Conservation (phyloP, 768 basidiomycete species). For the Panellus pusillus region DNA sequence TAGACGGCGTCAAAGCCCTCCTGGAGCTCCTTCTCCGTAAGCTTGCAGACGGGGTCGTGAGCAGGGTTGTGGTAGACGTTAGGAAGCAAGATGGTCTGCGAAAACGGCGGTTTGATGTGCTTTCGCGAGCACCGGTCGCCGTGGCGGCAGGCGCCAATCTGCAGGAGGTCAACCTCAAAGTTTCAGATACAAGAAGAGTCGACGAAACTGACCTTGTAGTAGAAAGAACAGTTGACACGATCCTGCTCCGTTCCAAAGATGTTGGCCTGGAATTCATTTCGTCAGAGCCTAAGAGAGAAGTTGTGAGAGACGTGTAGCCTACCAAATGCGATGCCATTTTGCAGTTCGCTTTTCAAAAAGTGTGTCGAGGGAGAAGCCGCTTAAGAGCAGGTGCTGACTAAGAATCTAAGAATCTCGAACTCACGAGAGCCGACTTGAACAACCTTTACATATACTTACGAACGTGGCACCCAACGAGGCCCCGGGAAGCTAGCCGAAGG, state of each 20-base stretch:
- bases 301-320: conserved; percentile 23
- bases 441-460: too few relatives aligned
- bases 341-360: conserved; percentile 4
- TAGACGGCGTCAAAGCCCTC: conserved; percentile 94
- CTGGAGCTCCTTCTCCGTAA: conserved; percentile 84
- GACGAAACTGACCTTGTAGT: conserved; percentile 66
- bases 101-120: conserved; percentile 97
- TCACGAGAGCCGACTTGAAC: not conserved
- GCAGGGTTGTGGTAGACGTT: conserved; percentile 99
- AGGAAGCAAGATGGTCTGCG: conserved; percentile 92
- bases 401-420: conserved; percentile 14
- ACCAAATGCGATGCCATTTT: conserved; percentile 80
- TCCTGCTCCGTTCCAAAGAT: conserved; percentile 96
- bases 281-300: conserved; percentile 1
- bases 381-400: not conserved
- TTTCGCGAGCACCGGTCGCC: conserved; percentile 98
- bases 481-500: too few relatives aligned
- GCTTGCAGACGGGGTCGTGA: conserved; percentile 87
- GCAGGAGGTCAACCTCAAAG: conserved; percentile 9
- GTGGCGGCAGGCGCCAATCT: conserved; percentile 99
- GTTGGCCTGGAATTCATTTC: conserved; percentile 60
- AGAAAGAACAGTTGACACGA: conserved; percentile 98
- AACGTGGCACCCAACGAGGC: too few relatives aligned
- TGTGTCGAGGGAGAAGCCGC: conserved; percentile 12
- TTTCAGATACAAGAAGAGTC: conserved; percentile 8